phyloP scores from a whole-genome alignment of 2,329 filamentous ascomycete genomes.

The Pestalotiopsis sp. region DNA sequence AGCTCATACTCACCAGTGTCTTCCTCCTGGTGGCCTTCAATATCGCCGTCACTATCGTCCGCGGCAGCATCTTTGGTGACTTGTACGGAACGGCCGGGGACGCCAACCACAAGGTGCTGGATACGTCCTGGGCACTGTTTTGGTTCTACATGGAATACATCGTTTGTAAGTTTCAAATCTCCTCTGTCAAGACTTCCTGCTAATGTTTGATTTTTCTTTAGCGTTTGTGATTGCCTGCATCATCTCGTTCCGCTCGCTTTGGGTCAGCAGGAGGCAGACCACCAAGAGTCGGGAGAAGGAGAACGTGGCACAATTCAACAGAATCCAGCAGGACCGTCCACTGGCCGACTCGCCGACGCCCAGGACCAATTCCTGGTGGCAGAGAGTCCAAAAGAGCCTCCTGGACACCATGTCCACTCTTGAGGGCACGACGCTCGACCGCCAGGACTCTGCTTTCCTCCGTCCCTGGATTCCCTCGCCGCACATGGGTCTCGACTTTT shows the following conservation, averaged over 20 bases:
- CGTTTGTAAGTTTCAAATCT: constrained; percentile 7
- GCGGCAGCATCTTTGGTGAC: constrained; percentile 20
- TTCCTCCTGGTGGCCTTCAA: constrained; percentile 21
- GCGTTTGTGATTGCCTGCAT: constrained; percentile 24
- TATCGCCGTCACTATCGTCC: constrained; percentile 22
- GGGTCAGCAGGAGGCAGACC: constrained; percentile 18
- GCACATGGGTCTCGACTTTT: constrained; percentile 1
- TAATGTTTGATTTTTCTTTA: not conserved
- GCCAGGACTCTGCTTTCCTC: not conserved
- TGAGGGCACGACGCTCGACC: not conserved
- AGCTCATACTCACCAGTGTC: constrained; percentile 18
- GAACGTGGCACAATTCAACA: not conserved
- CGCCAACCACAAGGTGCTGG: not conserved
- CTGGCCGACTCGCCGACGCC: not conserved
- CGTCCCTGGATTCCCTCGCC: not conserved
- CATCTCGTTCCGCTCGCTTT: constrained; percentile 24
- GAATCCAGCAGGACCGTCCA: not conserved
- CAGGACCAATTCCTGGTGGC: not conserved
- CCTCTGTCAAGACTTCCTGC: not conserved
- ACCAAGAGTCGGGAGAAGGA: constrained; percentile 5
- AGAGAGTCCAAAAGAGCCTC: not conserved
- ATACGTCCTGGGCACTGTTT: constrained; percentile 19
- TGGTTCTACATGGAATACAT: constrained; percentile 23
- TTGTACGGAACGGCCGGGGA: constrained; percentile 14
- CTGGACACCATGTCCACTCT: not conserved